Evolutionary conservation across 2,329 filamentous ascomycete genomes (phyloP), one percentile per base, ranked within the genome.

Genomic region (Corynespora cassiicola): DNA sequence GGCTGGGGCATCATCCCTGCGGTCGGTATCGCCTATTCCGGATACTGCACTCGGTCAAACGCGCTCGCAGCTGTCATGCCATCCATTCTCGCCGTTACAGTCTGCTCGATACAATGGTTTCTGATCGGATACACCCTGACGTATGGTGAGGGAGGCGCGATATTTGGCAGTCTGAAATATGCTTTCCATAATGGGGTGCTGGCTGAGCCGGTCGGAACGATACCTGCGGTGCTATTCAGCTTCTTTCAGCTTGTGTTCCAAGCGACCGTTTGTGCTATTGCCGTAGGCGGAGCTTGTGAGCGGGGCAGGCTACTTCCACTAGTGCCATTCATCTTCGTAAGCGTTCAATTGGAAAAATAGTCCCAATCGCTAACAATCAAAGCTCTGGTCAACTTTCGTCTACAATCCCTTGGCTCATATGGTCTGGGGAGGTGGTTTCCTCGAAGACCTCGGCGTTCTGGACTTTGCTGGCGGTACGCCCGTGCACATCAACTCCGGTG

Each of bases 71-170:
- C 74, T 2, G 71, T 75, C 43, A 72, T 77, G 39, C 75, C 75
- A 6, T 69, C 75, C 0, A 58, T 78, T 2, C 65, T 77, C 8
- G 67, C 72, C 2, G 71, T 77, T 10, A 69, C 70, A 2, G 69
- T 72, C n/a, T 78, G 75, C 45, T 71, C 73, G 1, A 69, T 77
- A 24, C 75, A 78, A 57, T 77, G 75, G 75, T 77, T 73, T 45
- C 50, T 76, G 20, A 58, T 76, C 16, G 75, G 75, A 2, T 78
- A 78, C 50, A 73, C 71, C 0, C 57, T 78, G 7, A 73, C 75
- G 1, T 78, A 78, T 47, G 71, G 73, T 9, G 71, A 76, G 20
- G 74, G 71, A 17, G 69, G 69, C 18, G 54, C 65, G 5, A 54
- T 77, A 5, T 70, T 78, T 47, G 74, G 75, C 3, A 66, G 70